Percentiles rank a stretch among this genome's conserved stretches.
Conservation (phyloP, 345 rosid species). For the Laguncularia racemosa region DNA sequence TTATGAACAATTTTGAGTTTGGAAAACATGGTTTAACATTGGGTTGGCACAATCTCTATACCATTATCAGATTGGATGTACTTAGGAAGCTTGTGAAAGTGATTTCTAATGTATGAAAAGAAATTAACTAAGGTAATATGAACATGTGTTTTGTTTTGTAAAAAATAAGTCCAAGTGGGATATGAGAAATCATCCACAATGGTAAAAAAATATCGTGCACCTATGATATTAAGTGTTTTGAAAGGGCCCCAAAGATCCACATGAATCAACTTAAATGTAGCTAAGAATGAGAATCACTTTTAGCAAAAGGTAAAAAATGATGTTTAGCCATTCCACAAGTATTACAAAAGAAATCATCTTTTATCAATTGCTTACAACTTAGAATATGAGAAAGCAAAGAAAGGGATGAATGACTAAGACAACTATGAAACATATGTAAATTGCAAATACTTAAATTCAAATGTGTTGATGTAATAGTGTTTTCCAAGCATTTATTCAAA, state of each 20-base stretch:
- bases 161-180: not conserved
- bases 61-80: not conserved
- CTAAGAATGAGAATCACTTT: not conserved
- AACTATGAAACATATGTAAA: too few species aligned
- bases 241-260: not conserved
- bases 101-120: not conserved
- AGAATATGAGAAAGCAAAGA: too few species aligned
- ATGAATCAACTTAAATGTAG: not conserved
- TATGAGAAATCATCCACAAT: constrained; percentile 3
- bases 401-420: too few species aligned
- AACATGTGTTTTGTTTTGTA: not conserved
- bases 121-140: not conserved
- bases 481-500: too few species aligned
- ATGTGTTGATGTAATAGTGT: too few species aligned
- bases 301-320: too few species aligned
- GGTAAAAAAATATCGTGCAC: not conserved
- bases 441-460: too few species aligned
- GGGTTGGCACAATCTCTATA: not conserved
- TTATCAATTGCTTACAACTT: too few species aligned
- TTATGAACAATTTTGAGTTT: not conserved
- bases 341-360: too few species aligned
- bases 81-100: not conserved
- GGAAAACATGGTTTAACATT: not conserved
- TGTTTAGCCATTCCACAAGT: too few species aligned
- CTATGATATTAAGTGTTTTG: not conserved